Base-by-base conservation (phyloP, 2,329 filamentous ascomycete genomes). In the Diaporthe sp. region DNA sequence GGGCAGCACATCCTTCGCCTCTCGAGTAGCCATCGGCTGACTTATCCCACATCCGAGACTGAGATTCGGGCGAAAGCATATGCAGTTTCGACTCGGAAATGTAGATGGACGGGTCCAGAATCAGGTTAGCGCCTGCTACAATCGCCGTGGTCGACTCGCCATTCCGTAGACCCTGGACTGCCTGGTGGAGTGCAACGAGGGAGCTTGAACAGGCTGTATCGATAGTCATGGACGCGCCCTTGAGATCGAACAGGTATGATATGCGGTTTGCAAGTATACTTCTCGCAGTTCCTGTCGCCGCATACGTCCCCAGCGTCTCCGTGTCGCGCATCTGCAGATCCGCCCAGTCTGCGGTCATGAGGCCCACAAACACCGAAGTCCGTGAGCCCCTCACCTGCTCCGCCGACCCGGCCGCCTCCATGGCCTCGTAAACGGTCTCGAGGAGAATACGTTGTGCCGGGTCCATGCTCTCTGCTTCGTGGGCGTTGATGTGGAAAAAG, bases 1-100 rank as follows among this genome's bases (percentile, higher is more conserved):
- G 37, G 4, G 84, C 81, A 0, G 82, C 86, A 22, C 86, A 77
- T 3, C 88, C 89, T 75, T 90, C 88, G 5, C 87, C 88, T 88
- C 73, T 87, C 82, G 83, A 86, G 75, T 90, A 90, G 0, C 88
- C 89, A 73, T 88, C 88, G 10, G 78, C 78, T 0, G 50, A 53
- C 10, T 79, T 77, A 75, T 89, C 88, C 79, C 85, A 88, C 76
- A 83, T 83, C 27, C 82, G 81, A 85, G 81, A 85, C 58, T 79
- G 80, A 0, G 83, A 82, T 2, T 81, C 78, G 3, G 82, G 81
- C 30, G 82, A 84, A 1, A 86, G 77, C 79, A 85, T 84, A 47
- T 81, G 79, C 12, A 85, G 76, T 44, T 82, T 83, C 10, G 79
- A 81, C 74, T 85, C 81, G 17, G 78, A 79, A 25, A 83, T 79